Evolutionary conservation across 805 yeast species (phyloP).

Genomic region (Saturnispora mendoncae): DNA sequence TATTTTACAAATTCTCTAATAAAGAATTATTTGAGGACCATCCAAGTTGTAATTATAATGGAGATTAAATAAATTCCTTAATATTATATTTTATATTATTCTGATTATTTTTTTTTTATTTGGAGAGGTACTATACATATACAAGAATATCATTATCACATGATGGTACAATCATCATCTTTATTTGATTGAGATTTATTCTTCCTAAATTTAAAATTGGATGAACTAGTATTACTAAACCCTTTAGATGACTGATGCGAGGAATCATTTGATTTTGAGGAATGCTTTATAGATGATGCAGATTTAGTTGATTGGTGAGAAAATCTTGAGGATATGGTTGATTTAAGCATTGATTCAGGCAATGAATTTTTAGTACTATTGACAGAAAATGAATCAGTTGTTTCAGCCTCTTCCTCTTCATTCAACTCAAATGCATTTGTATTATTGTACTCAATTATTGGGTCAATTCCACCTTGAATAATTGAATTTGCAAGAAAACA

Average conservation of each 20-base stretch:
- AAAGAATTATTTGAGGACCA: conserved; percentile 10
- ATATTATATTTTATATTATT: neutral
- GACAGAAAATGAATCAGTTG: conserved; percentile 4
- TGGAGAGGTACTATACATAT: neutral
- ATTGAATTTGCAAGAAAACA: conserved; percentile 61
- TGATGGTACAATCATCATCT: conserved; percentile 27
- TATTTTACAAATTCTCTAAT: conserved; percentile 13
- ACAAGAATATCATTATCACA: conserved; percentile 16
- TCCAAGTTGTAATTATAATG: conserved; percentile 1
- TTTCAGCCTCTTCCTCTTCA: conserved; percentile 8
- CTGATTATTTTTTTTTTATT: neutral
- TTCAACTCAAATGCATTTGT: conserved; percentile 3
- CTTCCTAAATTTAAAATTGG: conserved; percentile 7
- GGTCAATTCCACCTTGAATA: conserved; percentile 52
- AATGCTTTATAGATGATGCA: neutral
- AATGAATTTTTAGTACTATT: conserved; percentile 1
- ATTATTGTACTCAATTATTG: conserved; percentile 27
- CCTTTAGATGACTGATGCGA: neutral
- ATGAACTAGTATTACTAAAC: neutral
- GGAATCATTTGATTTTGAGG: neutral
- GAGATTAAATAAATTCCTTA: too few relatives aligned
- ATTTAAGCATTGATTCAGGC: neutral
- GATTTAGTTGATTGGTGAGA: conserved; percentile 1
- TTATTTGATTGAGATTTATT: conserved; percentile 9
- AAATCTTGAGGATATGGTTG: conserved; percentile 5